These are phyloP conservation scores for Phoma sp. DNA, from an alignment of 2,329 filamentous ascomycete species.

Conservation along the genomic window DNA sequence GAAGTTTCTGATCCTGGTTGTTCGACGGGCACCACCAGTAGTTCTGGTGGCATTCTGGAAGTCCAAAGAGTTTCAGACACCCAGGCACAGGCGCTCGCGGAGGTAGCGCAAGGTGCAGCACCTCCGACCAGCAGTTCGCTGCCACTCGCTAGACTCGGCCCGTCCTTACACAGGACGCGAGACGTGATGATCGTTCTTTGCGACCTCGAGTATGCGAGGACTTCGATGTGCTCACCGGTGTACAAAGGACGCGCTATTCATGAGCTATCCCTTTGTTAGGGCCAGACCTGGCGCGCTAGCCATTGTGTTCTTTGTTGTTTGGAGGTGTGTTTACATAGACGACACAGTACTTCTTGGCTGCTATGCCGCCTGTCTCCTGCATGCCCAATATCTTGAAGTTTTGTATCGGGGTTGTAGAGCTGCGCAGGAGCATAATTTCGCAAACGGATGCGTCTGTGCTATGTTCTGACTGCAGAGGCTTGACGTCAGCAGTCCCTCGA, in stretches of 20 bases:
- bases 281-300: slow-evolving; percentile 2
- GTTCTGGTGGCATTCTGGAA: background rate
- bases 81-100: background rate
- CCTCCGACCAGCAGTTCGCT: too few relatives aligned
- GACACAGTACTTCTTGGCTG: too few relatives aligned
- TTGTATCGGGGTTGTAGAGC: too few relatives aligned
- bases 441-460: too few relatives aligned
- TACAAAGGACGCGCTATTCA: background rate
- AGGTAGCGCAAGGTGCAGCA: background rate
- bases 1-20: background rate
- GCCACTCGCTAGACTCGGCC: slow-evolving; percentile 4
- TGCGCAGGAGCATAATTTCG: too few relatives aligned
- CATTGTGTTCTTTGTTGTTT: slow-evolving; percentile 2
- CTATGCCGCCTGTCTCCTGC: too few relatives aligned
- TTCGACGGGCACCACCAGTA: background rate
- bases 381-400: too few relatives aligned
- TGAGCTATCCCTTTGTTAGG: background rate
- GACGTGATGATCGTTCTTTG: background rate
- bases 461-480: too few relatives aligned
- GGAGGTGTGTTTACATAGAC: too few relatives aligned
- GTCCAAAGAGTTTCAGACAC: background rate
- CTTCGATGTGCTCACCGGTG: slow-evolving; percentile 6
- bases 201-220: background rate
- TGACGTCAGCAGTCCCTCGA: too few relatives aligned
- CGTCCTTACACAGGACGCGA: slow-evolving; percentile 10